phyloP scores from a whole-genome alignment of 305 asterid species.

The Striga hermonthica region DNA sequence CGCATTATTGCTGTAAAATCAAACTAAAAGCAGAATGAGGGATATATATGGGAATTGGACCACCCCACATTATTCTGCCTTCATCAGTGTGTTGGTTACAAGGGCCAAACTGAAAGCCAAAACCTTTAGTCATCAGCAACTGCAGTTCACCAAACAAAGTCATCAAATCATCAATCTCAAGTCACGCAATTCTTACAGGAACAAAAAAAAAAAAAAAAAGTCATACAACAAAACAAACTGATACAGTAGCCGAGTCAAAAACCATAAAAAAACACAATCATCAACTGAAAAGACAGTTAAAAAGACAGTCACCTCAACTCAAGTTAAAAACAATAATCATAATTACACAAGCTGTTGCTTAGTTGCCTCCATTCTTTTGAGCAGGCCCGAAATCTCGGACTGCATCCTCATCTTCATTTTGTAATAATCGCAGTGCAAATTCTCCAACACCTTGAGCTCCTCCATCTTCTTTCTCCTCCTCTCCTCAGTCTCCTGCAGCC shows the following conservation, averaged over 20 bases:
- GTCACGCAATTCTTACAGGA: too few species aligned
- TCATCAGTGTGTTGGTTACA: too few species aligned
- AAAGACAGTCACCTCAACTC: not conserved
- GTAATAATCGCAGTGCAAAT: slow-evolving; percentile 73
- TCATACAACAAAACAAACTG: slow-evolving; percentile 13
- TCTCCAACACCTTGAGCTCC: slow-evolving; percentile 75
- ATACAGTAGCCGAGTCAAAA: slow-evolving; percentile 5
- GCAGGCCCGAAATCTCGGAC: slow-evolving; percentile 80
- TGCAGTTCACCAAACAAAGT: too few species aligned
- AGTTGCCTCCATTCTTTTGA: slow-evolving; percentile 90
- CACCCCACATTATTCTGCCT: too few species aligned
- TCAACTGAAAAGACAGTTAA: not conserved
- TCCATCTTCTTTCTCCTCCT: slow-evolving; percentile 58
- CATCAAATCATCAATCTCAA: too few species aligned
- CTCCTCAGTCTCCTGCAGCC: slow-evolving; percentile 76
- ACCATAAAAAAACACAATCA: not conserved
- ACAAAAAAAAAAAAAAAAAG: not conserved
- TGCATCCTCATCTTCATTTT: slow-evolving; percentile 95
- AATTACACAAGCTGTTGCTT: slow-evolving; percentile 68
- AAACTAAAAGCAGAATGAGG: too few species aligned
- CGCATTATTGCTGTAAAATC: too few species aligned
- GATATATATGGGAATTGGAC: too few species aligned
- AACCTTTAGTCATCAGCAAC: too few species aligned
- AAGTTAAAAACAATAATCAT: not conserved
- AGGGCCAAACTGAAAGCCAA: too few species aligned